Conservation (phyloP, 805 yeast species). For the Candida manassasensis region DNA sequence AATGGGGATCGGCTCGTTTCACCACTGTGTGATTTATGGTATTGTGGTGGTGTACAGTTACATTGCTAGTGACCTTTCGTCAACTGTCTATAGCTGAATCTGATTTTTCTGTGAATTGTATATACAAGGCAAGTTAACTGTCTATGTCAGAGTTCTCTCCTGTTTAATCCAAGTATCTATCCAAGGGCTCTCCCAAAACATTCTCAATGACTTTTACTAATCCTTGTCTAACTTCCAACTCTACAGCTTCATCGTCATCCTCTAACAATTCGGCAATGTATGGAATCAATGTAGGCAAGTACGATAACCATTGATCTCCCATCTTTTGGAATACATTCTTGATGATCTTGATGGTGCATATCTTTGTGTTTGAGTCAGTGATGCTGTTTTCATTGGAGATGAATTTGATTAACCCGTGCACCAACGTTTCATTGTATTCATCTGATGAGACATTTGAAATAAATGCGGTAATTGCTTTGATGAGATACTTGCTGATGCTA, state of each 20-base stretch:
- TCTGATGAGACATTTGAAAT: conserved; percentile 65
- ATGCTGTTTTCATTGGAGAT: conserved; percentile 49
- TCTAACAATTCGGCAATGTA: conserved; percentile 91
- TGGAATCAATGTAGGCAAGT: conserved; percentile 93
- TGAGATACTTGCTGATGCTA: conserved; percentile 72
- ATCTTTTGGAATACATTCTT: conserved; percentile 82
- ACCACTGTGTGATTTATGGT: too few relatives aligned
- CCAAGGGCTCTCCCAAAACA: conserved; percentile 92
- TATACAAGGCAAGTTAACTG: neutral
- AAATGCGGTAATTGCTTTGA: conserved; percentile 72
- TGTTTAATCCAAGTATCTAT: conserved; percentile 59
- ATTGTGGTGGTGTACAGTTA: too few relatives aligned
- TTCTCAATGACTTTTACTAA: conserved; percentile 87
- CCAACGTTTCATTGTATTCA: conserved; percentile 66
- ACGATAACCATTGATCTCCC: conserved; percentile 90
- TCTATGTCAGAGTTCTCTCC: too few relatives aligned
- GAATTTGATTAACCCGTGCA: conserved; percentile 30
- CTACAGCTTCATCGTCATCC: conserved; percentile 91
- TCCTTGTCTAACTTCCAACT: conserved; percentile 84
- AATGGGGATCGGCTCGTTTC: too few relatives aligned
- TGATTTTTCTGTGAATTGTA: too few relatives aligned
- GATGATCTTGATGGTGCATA: conserved; percentile 78
- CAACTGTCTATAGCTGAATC: too few relatives aligned
- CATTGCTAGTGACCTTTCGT: too few relatives aligned
- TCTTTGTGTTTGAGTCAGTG: conserved; percentile 63